phyloP scores from a whole-genome alignment of 805 yeast genomes.

The Tetrapisispora iriomotensis region DNA sequence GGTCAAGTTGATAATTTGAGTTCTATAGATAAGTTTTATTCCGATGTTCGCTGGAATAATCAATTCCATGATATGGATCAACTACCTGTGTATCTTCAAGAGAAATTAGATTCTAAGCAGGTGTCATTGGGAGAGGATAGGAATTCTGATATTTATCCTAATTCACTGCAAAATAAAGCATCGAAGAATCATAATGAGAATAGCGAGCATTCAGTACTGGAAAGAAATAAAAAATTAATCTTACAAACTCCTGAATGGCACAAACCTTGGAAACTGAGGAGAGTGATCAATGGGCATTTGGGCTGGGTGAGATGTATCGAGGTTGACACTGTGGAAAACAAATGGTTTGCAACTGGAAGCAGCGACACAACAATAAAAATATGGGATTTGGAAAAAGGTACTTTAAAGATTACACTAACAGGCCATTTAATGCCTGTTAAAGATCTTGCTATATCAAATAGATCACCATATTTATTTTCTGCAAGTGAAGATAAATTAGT shows the following conservation, averaged over 20 bases:
- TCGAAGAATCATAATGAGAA: not conserved
- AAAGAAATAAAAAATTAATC: conserved; percentile 14
- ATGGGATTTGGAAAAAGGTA: conserved; percentile 77
- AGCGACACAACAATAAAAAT: conserved; percentile 80
- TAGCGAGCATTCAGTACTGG: conserved; percentile 11
- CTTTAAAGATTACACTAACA: conserved; percentile 62
- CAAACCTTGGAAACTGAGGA: conserved; percentile 60
- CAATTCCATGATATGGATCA: conserved; percentile 20
- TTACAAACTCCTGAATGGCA: conserved; percentile 34
- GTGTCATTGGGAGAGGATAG: too few relatives aligned
- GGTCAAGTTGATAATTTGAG: not conserved
- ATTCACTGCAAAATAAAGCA: not conserved
- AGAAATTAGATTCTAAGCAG: too few relatives aligned
- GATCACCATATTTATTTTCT: conserved; percentile 82
- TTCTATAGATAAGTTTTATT: conserved; percentile 23
- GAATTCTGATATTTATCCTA: not conserved
- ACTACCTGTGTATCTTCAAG: conserved; percentile 26
- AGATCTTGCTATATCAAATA: conserved; percentile 57
- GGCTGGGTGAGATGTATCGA: conserved; percentile 87
- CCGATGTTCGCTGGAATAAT: conserved; percentile 21
- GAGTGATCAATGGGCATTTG: conserved; percentile 77
- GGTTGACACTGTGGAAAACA: conserved; percentile 70
- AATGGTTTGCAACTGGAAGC: conserved; percentile 89
- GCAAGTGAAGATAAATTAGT: conserved; percentile 91
- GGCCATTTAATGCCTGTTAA: conserved; percentile 91